Base-by-base conservation (phyloP, 2,329 filamentous ascomycete genomes). In the Trichophyton rubrum region DNA sequence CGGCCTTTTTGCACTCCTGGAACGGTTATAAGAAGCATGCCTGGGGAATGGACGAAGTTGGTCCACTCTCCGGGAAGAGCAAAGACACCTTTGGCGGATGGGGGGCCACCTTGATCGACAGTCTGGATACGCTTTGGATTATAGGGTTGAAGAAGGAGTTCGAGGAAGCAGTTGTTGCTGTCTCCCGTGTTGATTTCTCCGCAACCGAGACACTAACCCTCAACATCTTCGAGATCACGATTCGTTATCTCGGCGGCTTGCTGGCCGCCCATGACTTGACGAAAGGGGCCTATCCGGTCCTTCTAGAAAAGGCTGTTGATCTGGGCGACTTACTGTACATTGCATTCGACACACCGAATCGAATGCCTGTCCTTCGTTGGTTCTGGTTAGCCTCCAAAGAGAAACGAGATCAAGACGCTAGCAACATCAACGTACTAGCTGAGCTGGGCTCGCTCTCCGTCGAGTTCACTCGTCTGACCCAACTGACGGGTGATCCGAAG, bases 51-150 rank as follows among this genome's bases (percentile, higher is more conserved):
- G 85, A 88, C 68, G 85, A 86, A 65, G 73, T 87, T 59, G 75
- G 76, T 33, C 85, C 85, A 2, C 66, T 87, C 8, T 78, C 78
- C 15, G 82, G 78, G 9, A 67, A 70, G 1, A 74, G 71, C 56
- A 77, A 78, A 51, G 79, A 86, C 65, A 79, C 81, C 38, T 86
- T 85, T 71, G 82, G 82, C 13, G 85, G 85, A 24, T 83, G 81
- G 77, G 82, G 76, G 0, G 83, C 82, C 2, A 84, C 82, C 0
- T 69, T 85, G 57, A 78, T 86, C 24, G 84, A 86, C 66, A 72
- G 78, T 0, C 74, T 86, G 58, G 83, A 85, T 62, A 84, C 82
- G 0, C 76, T 86, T 1, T 81, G 78, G 75, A 85, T 86, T 53
- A 84, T 85, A 82, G 82, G 72, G 5, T 69, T 85, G 47, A 71